phyloP scores from a whole-genome alignment of 2,329 filamentous ascomycete species.

The Falciphora oryzae region DNA sequence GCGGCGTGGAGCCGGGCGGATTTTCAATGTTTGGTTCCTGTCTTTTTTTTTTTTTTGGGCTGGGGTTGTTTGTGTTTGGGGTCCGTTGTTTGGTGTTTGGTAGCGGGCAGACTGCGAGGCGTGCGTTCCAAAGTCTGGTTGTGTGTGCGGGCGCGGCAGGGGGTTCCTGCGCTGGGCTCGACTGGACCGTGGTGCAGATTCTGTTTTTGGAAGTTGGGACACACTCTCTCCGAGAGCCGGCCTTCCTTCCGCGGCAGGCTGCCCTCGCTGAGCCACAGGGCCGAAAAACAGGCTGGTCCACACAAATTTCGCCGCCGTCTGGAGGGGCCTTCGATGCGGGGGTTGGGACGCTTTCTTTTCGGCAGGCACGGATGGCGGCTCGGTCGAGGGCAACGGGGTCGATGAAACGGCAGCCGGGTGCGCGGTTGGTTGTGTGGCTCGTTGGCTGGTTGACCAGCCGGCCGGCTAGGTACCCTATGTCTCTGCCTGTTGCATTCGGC shows the following conservation, averaged over 20 bases:
- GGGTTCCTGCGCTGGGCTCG: background rate
- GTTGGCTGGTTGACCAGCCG: background rate
- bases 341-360: background rate
- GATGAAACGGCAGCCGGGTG: background rate
- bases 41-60: background rate
- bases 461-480: slow-evolving; percentile 1
- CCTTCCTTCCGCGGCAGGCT: background rate
- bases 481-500: background rate
- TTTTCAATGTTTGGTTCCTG: background rate
- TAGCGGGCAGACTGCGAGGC: background rate
- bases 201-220: background rate
- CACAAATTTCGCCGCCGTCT: background rate
- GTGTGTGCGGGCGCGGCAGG: background rate
- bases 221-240: background rate
- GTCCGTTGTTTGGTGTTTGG: background rate
- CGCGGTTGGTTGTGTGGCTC: background rate
- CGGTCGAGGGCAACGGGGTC: background rate
- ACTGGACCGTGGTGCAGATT: background rate
- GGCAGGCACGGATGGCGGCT: background rate
- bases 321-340: background rate
- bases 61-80: background rate
- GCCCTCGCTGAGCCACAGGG: background rate
- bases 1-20: background rate
- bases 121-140: background rate
- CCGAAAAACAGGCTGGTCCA: background rate